phyloP scores from a whole-genome alignment of 148 eudicot genomes.

The Rhododendron williamsianum region DNA sequence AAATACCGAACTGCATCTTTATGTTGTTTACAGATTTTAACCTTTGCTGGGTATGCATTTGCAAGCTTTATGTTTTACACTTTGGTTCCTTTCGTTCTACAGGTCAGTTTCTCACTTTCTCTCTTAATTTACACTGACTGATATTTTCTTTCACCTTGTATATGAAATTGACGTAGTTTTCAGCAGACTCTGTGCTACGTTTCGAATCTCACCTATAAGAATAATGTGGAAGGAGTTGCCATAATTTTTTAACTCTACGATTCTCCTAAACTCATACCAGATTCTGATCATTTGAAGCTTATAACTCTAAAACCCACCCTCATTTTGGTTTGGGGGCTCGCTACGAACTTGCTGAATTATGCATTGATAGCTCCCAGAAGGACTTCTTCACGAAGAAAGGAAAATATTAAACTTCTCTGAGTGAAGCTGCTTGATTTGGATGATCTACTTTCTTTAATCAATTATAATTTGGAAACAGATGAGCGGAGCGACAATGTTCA shows the following conservation, averaged over 20 bases:
- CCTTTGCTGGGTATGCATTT: conserved; percentile 53
- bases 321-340: background rate
- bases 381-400: background rate
- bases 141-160: background rate
- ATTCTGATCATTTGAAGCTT: background rate
- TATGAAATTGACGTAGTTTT: background rate
- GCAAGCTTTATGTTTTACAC: conserved; percentile 57
- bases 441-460: background rate
- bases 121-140: background rate
- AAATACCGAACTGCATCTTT: background rate
- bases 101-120: conserved; percentile 43
- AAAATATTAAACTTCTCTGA: background rate
- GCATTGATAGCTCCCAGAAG: background rate
- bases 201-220: background rate
- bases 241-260: background rate
- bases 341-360: background rate
- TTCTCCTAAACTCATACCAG: background rate
- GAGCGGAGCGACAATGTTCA: conserved; percentile 79
- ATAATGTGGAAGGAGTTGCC: background rate
- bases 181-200: background rate
- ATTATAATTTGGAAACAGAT: conserved; percentile 29
- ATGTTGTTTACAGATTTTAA: conserved; percentile 42
- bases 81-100: conserved; percentile 52
- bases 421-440: background rate
- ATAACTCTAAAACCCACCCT: background rate